Evolutionary conservation across 331 rosid genomes (phyloP), one percentile per base, ranked within the genome.

Genomic region (Pyrus hybrid): DNA sequence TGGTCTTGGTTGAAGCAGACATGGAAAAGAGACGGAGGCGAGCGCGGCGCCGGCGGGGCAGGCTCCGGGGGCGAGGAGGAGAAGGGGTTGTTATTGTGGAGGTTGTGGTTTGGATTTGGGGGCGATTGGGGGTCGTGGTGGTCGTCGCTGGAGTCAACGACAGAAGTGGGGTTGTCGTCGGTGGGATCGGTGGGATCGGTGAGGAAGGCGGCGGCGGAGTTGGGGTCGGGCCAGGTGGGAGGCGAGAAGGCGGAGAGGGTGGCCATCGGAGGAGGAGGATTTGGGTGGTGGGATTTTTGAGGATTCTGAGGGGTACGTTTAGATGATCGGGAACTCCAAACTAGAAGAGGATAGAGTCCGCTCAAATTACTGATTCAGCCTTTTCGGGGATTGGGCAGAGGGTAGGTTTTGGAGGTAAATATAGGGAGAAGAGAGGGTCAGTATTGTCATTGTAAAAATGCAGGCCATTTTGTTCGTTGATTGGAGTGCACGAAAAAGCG

Each of bases 1-100:
- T 85, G 84, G 75, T 93, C 98, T n/a, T 87, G 94, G 80, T 88
- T 88, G 80, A 90, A 90, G 17, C 93, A 72, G 53, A 91, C 79
- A 23, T 85, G 85, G 30, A 91, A 83, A 2, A 88, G 81, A n/a
- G 90, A 63, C 10, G 86, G 84, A 5, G 85, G 88, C 6, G 71
- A 5, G 8, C 65, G 43, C 5, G 67, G 20, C 61, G 73, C 18
- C 13, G 67, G 41, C 2, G 68, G 65, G 4, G 65, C 60, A 6
- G 81, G 35, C 3, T 83, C 85, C 21, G 66, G 81, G 25, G 41
- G 13, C 69, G 8, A 57, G 51, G 8, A 57, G 51, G 85, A 67
- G 22, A 77, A 5, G 51, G 66, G 81, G 8, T 16, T 2, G 54
- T 11, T 18, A 41, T 2, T 4, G 23, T 74, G 43, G 68, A 81